Base-by-base conservation (phyloP, 495 filamentous ascomycete species). In the Rusavskia elegans region DNA sequence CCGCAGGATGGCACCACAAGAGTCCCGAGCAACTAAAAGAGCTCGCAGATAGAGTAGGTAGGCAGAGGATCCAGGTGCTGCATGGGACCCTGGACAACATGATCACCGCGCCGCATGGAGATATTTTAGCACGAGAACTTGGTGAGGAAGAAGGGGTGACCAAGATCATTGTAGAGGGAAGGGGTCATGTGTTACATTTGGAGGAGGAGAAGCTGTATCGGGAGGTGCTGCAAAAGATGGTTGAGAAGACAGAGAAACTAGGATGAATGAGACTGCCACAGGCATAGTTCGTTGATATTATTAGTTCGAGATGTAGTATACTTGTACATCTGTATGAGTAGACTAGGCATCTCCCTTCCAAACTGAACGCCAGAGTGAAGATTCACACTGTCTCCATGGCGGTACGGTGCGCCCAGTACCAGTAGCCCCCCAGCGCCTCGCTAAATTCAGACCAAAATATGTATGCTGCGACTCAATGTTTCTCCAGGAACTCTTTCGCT, bases 401-500 rank as follows among this genome's bases (percentile, higher is more conserved):
- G 5, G 10, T 6, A 14, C 8, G 32, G 13, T 11, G 13, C 32
- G 32, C 9, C 32, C 32, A 35, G 13, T 14, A 35, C 32, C 32
- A 35, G 32, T 35, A 35, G 32, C 11, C 48, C 25, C 35, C 53
- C 57, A 64, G 64, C 59, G 57, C 62, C 62, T 35, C 54, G 63
- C 61, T 64, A 61, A 57, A 57, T 32, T 46, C 39, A 51, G 36
- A 51, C 53, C 53, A 27, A 20, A 51, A 53, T 13, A 46, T 41
- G 25, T 21, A 41, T 9, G 25, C 25, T 14, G 38, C 25, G 20
- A 36, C 52, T 32, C 48, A 51, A 46, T 63, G 72, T 71, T 95
- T 97, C 66, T 97, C 90, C 60, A 97, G 63, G 57, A 96, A 83
- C 65, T 97, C 90, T 66, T 97, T 97, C 39, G 90, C 90, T 67